These are phyloP conservation scores for Lachnellula cervina DNA, from an alignment of 2,329 filamentous ascomycete genomes.

Conservation along the genomic window DNA sequence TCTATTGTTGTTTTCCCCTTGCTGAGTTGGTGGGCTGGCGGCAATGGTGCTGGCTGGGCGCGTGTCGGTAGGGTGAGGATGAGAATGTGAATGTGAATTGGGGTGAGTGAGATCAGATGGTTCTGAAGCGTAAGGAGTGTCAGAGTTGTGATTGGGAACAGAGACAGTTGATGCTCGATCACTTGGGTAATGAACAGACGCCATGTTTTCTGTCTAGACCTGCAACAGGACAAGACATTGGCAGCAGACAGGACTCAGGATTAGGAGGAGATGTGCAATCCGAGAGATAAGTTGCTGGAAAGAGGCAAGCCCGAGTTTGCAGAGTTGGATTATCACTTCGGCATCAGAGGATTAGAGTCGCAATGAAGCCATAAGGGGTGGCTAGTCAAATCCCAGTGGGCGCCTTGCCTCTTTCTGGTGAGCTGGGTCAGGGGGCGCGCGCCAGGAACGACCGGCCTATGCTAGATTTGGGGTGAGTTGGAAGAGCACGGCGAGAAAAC, in stretches of 20 bases:
- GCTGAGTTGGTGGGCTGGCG: conserved; percentile 2
- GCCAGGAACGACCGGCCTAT: not conserved
- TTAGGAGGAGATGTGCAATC: conserved; percentile 19
- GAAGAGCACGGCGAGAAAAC: no score
- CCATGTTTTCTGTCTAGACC: conserved; percentile 22
- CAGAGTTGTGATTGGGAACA: conserved; percentile 14
- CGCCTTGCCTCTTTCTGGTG: not conserved
- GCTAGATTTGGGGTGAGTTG: not conserved
- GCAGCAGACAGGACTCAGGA: conserved; percentile 7
- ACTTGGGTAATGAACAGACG: conserved; percentile 13
- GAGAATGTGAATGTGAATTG: no score
- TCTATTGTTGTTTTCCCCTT: conserved; percentile 8
- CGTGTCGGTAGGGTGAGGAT: conserved; percentile 6
- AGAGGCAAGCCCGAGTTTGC: conserved; percentile 5
- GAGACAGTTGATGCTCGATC: conserved; percentile 8
- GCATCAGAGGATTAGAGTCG: not conserved
- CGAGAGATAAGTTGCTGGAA: conserved; percentile 7
- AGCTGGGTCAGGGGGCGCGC: not conserved
- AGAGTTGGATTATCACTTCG: not conserved
- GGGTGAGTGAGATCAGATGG: conserved; percentile 21
- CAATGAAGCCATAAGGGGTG: not conserved
- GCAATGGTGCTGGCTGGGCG: conserved; percentile 11
- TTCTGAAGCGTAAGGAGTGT: conserved; percentile 29
- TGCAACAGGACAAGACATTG: conserved; percentile 22
- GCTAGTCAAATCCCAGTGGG: not conserved